Conservation (phyloP, 192 early-diverging fungal species). For the Coemansia sp. region DNA sequence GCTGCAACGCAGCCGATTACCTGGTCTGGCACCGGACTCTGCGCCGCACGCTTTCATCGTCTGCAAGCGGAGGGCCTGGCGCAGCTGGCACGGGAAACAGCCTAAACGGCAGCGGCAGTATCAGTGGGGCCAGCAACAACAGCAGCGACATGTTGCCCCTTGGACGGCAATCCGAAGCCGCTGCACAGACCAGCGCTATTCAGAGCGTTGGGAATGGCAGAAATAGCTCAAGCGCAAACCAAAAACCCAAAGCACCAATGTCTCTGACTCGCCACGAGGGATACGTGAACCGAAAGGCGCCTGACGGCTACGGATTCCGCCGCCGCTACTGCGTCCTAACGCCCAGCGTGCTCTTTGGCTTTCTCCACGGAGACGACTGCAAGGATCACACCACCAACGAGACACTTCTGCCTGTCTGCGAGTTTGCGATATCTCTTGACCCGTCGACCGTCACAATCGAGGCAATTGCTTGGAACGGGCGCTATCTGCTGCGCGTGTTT, state of each 20-base stretch:
- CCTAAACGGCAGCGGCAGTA: slow-evolving; percentile 41
- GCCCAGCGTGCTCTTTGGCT: slow-evolving; percentile 37
- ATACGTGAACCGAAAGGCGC: slow-evolving; percentile 50
- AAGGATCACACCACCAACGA: slow-evolving; percentile 23
- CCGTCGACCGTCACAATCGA: slow-evolving; percentile 39
- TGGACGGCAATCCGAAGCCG: slow-evolving; percentile 10
- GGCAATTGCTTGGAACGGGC: slow-evolving; percentile 54
- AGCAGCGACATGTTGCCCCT: slow-evolving; percentile 24
- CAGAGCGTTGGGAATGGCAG: slow-evolving; percentile 11
- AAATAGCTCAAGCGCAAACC: slow-evolving; percentile 11
- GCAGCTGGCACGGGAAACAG: slow-evolving; percentile 22
- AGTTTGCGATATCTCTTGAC: slow-evolving; percentile 50
- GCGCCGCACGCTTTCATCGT: slow-evolving; percentile 32
- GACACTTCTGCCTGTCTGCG: slow-evolving; percentile 28
- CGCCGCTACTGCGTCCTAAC: slow-evolving; percentile 53
- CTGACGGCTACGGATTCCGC: slow-evolving; percentile 53
- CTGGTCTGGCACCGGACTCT: slow-evolving; percentile 40
- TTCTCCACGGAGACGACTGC: slow-evolving; percentile 39
- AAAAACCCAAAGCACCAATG: slow-evolving; percentile 23
- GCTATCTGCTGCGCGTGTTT: slow-evolving; percentile 51
- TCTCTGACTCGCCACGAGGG: slow-evolving; percentile 44
- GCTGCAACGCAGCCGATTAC: slow-evolving; percentile 37
- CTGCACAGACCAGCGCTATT: neutral
- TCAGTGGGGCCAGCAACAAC: slow-evolving; percentile 36
- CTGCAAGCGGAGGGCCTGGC: slow-evolving; percentile 1